Conservation (phyloP, 352 stramenopile genomes). For the Phytophthora pluvialis region DNA sequence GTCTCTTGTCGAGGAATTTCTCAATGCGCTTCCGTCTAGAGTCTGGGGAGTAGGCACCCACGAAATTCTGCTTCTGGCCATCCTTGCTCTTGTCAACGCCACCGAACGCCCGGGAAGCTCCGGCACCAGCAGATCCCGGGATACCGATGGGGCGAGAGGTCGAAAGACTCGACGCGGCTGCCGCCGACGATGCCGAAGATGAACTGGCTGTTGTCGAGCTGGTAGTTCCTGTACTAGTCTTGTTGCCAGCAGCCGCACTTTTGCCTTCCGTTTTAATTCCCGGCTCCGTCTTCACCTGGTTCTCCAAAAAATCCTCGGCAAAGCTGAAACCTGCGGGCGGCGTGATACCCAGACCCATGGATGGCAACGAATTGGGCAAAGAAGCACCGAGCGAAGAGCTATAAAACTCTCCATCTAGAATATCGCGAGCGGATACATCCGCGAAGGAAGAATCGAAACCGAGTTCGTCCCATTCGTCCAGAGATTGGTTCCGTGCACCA, state of each 20-base stretch:
- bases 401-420: slow-evolving; percentile 85
- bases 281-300: slow-evolving; percentile 64
- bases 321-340: slow-evolving; percentile 85
- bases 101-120: slow-evolving; percentile 49
- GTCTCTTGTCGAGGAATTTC: slow-evolving; percentile 95
- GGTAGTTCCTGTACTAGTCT: slow-evolving; percentile 15
- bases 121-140: slow-evolving; percentile 54
- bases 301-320: slow-evolving; percentile 87
- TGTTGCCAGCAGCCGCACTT: slow-evolving; percentile 17
- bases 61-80: slow-evolving; percentile 82
- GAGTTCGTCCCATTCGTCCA: slow-evolving; percentile 89
- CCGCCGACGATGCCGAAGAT: slow-evolving; percentile 21
- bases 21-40: slow-evolving; percentile 93
- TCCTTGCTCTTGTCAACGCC: slow-evolving; percentile 61
- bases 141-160: slow-evolving; percentile 86
- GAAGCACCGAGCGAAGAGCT: slow-evolving; percentile 83
- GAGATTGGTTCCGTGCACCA: slow-evolving; percentile 66
- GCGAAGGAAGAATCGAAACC: slow-evolving; percentile 86
- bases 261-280: slow-evolving; percentile 50
- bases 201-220: slow-evolving; percentile 4
- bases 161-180: slow-evolving; percentile 48
- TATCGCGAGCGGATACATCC: slow-evolving; percentile 76
- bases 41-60: slow-evolving; percentile 96
- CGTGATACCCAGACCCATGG: slow-evolving; percentile 88
- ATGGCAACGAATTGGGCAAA: slow-evolving; percentile 85